Evolutionary conservation across 2,329 filamentous ascomycete species (phyloP).

Genomic region (Aureobasidium zeae): DNA sequence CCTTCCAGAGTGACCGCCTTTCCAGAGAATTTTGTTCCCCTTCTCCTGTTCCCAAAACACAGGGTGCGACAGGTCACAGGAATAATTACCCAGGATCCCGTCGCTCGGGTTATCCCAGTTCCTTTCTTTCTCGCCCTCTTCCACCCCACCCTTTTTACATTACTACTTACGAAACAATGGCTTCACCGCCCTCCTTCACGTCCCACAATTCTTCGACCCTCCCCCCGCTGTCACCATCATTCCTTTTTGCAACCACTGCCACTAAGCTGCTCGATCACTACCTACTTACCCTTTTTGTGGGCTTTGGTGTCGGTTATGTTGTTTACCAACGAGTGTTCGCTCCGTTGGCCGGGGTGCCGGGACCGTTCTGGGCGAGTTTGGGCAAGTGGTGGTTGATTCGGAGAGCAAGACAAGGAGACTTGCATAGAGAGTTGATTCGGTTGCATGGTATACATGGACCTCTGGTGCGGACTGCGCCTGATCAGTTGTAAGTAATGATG

Average conservation of each 20-base stretch:
- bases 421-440: conserved; percentile 24
- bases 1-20: too few relatives aligned
- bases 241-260: background rate
- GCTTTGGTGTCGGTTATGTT: conserved; percentile 18
- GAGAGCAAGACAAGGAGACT: conserved; percentile 26
- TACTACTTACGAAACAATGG: too few relatives aligned
- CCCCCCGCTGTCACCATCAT: background rate
- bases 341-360: conserved; percentile 22
- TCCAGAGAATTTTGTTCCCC: too few relatives aligned
- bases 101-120: too few relatives aligned
- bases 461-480: conserved; percentile 26
- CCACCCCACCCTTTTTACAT: too few relatives aligned
- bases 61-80: too few relatives aligned
- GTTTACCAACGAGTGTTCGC: conserved; percentile 22
- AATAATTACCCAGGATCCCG: too few relatives aligned
- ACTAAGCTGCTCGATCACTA: background rate
- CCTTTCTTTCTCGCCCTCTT: too few relatives aligned
- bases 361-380: conserved; percentile 22
- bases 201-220: background rate
- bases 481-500: conserved; percentile 22
- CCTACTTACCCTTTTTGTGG: background rate
- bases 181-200: too few relatives aligned
- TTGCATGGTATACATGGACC: conserved; percentile 25
- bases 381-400: conserved; percentile 25
- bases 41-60: too few relatives aligned